Conservation (phyloP, 345 rosid species). For the Corymbia maculata region DNA sequence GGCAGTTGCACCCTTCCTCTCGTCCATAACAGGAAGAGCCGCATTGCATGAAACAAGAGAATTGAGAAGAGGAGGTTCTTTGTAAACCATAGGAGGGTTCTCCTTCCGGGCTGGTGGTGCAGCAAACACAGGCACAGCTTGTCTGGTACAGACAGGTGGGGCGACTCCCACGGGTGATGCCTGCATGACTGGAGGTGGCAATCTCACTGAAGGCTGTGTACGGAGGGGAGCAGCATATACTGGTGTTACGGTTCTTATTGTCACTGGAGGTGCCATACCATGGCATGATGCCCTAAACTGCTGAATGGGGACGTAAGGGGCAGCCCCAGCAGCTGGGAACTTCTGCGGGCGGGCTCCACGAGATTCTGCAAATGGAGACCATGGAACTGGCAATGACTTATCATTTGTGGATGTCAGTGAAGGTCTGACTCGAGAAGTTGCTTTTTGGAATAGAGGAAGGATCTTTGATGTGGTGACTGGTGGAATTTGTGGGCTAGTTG, state of each 20-base stretch:
- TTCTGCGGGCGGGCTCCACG: slow-evolving; percentile 31
- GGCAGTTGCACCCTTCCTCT: slow-evolving; percentile 12
- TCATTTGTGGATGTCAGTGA: slow-evolving; percentile 14
- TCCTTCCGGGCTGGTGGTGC: slow-evolving; percentile 29
- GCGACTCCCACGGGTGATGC: slow-evolving; percentile 39
- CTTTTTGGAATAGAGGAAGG: slow-evolving; percentile 74
- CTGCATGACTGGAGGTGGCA: slow-evolving; percentile 28
- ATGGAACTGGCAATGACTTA: slow-evolving; percentile 3
- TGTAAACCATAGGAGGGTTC: slow-evolving; percentile 9
- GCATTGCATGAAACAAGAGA: slow-evolving; percentile 5
- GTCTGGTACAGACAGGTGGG: slow-evolving; percentile 70
- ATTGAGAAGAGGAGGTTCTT: slow-evolving; percentile 22
- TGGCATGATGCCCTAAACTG: slow-evolving; percentile 48
- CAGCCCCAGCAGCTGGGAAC: slow-evolving; percentile 70
- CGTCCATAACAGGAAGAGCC: slow-evolving; percentile 7
- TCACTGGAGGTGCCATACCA: slow-evolving; percentile 82
- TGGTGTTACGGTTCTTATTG: slow-evolving; percentile 65
- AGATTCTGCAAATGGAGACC: slow-evolving; percentile 18
- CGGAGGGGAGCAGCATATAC: slow-evolving; percentile 80
- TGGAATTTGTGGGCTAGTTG: slow-evolving; percentile 79
- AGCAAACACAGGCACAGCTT: slow-evolving; percentile 60
- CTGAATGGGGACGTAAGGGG: slow-evolving; percentile 74
- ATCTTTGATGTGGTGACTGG: slow-evolving; percentile 69
- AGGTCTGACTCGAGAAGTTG: slow-evolving; percentile 48
- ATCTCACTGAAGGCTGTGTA: slow-evolving; percentile 26